Conservation (phyloP, 192 early-diverging fungal genomes). For the Kickxella alabastrina region DNA sequence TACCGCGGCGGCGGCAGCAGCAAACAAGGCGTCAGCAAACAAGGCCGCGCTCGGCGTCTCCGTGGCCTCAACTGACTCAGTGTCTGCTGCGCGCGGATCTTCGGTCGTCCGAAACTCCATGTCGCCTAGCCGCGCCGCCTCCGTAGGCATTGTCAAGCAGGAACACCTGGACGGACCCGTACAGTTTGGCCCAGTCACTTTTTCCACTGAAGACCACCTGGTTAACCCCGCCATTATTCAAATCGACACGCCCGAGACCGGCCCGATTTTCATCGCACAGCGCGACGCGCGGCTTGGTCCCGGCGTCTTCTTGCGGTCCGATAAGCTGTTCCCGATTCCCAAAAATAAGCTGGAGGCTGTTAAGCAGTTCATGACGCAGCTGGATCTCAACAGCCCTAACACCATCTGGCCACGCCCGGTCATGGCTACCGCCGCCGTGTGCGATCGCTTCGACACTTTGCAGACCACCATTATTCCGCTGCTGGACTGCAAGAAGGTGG, state of each 20-base stretch:
- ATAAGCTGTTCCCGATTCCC: conserved; percentile 47
- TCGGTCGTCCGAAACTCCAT: conserved; percentile 17
- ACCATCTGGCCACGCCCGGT: conserved; percentile 63
- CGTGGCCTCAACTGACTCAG: neutral
- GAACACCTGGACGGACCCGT: conserved; percentile 14
- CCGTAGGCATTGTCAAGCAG: conserved; percentile 7
- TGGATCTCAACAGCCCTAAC: conserved; percentile 40
- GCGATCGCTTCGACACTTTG: conserved; percentile 74
- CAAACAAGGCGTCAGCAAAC: neutral
- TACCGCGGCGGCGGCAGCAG: neutral
- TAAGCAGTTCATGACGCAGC: conserved; percentile 46
- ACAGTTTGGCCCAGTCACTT: conserved; percentile 35
- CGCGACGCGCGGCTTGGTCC: conserved; percentile 46
- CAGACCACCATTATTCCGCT: conserved; percentile 69
- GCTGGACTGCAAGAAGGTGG: conserved; percentile 77
- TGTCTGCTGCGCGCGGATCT: neutral
- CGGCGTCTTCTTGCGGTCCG: conserved; percentile 49
- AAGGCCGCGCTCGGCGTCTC: neutral
- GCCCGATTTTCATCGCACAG: conserved; percentile 25
- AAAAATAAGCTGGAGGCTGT: conserved; percentile 51
- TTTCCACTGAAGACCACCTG: conserved; percentile 41
- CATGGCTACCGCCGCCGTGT: conserved; percentile 80
- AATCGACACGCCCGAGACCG: conserved; percentile 23
- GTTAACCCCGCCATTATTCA: conserved; percentile 24
- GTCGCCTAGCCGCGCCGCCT: conserved; percentile 19